These are phyloP conservation scores for Takakia lepidozioides DNA, from an alignment of 225 moss, liverwort and hornwort species.

Conservation along the genomic window DNA sequence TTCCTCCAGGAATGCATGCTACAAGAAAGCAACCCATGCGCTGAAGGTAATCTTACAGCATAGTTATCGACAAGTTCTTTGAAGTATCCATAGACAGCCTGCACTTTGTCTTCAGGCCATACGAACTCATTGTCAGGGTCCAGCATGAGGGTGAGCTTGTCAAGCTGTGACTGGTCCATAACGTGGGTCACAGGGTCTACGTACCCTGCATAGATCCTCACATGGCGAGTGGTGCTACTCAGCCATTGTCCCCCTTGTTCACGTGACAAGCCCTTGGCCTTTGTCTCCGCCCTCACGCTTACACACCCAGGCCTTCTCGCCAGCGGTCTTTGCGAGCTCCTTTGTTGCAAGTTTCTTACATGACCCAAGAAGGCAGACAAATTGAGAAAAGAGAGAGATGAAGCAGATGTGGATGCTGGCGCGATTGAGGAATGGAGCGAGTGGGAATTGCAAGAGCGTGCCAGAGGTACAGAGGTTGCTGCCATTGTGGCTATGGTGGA, in stretches of 20 bases:
- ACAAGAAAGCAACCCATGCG: too few species aligned
- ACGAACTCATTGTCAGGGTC: constrained; percentile 89
- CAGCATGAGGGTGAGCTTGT: constrained; percentile 92
- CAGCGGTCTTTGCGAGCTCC: constrained; percentile 4
- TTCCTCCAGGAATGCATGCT: too few species aligned
- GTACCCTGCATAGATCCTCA: constrained; percentile 74
- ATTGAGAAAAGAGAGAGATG: too few species aligned
- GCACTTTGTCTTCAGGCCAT: constrained; percentile 77
- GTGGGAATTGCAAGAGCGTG: too few species aligned
- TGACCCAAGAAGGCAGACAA: too few species aligned
- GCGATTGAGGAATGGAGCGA: too few species aligned
- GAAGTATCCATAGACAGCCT: constrained; percentile 59
- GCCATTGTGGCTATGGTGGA: too few species aligned
- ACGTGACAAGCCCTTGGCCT: constrained; percentile 49
- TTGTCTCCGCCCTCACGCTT: constrained; percentile 34
- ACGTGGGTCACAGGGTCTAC: constrained; percentile 53
- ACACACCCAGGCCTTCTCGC: constrained; percentile 15
- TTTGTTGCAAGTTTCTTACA: too few species aligned
- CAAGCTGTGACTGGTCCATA: constrained; percentile 87
- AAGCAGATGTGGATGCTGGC: too few species aligned
- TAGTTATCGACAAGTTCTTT: constrained; percentile 75
- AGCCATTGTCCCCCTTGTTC: constrained; percentile 84
- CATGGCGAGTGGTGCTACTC: constrained; percentile 87
- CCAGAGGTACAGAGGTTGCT: too few species aligned
- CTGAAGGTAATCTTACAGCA: constrained; percentile 59